Evolutionary conservation across 176 grass and related monocot genomes (phyloP), one percentile per base, ranked within the genome.

Genomic region (Lolium multiflorum): DNA sequence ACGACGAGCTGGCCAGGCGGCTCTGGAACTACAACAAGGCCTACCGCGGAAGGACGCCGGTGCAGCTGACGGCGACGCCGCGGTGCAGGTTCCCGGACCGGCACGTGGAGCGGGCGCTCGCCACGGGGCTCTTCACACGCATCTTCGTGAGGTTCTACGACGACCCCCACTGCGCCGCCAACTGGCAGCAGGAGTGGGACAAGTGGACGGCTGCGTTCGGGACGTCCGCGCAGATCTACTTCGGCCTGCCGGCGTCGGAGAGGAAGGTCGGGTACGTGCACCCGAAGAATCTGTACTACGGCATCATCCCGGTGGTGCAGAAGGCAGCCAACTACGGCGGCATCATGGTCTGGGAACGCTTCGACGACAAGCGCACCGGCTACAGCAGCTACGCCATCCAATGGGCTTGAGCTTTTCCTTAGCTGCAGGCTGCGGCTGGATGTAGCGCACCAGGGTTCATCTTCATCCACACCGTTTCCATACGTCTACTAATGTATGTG

Each of bases 141-240:
- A 11, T 84, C 18, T 73, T 58, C 47, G 78, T 87, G 0, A 3
- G 78, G 0, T 77, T 77, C 74, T 77, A 77, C 51, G 74, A 77
- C 51, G 51, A 57, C 16, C 9, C 74, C 3, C 28, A 20, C 9
- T 77, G 74, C 51, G 17, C 74, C 28, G 28, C 51, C 5, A 37
- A 77, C 51, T 77, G 51, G 74, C 26, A 38, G 64, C 64, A 68
- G 50, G 26, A 77, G 74, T 39, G 74, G 51, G 11, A 57, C 28
- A 77, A 0, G 10, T 77, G 74, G 74, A n/a, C 51, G 16, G 50
- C 51, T 10, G 6, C 26, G 9, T 56, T 37, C 31, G 25, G 65
- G 15, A 35, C 50, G 15, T 20, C 46, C 6, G 12, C 51, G 9
- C 22, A 39, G 17, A 77, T 77, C 16, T 79, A 62, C 57, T 8